Base-by-base conservation (phyloP, 306 rosid species). In the Purshia tridentata region DNA sequence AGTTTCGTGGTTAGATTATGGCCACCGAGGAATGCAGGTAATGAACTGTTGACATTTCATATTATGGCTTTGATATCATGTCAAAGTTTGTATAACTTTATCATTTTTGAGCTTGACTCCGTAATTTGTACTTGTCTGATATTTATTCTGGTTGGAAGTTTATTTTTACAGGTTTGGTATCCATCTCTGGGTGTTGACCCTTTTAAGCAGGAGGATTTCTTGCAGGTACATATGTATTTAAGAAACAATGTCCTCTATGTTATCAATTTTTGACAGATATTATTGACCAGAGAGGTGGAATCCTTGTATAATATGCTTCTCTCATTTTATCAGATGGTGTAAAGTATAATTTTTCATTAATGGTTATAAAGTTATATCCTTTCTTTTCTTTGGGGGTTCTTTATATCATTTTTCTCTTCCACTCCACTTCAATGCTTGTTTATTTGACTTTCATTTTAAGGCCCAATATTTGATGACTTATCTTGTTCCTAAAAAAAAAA, bases 21-120 rank as follows among this genome's bases (percentile, higher is more conserved):
- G 98, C 73, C 96, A 94, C 54, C 91, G 96, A 40, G 98, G 98
- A 64, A 89, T 94, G 97, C 98, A 94, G 98, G 98, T 93, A 85
- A 86, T 83, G 79, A 74, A 72, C 78, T 74, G 78, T 72, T 42
- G 67, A 74, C 61, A 44, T 73, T 67, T 55, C 20, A 15, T 58
- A 23, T 50, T 10, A 45, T 1, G 22, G 41, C 42, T 58, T 22
- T 62, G 52, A 72, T 71, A 16, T 54, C 39, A 8, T 72, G 47
- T 20, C 52, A 37, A 6, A 56, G 19, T 22, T 57, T 4, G n/a
- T 6, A 8, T 60, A 35, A 59, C 72, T 59, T 73, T 40, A 39
- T 61, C 49, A 19, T 56, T 50, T 51, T 73, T 49, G 18, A 47
- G 65, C 71, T 80, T 54, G 58, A 71, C 52, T 50, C 61, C 62